Percentiles rank a stretch among this genome's conserved stretches.
Conservation (phyloP, 2,329 filamentous ascomycete species). For the Cordyceps cateniannulata region DNA sequence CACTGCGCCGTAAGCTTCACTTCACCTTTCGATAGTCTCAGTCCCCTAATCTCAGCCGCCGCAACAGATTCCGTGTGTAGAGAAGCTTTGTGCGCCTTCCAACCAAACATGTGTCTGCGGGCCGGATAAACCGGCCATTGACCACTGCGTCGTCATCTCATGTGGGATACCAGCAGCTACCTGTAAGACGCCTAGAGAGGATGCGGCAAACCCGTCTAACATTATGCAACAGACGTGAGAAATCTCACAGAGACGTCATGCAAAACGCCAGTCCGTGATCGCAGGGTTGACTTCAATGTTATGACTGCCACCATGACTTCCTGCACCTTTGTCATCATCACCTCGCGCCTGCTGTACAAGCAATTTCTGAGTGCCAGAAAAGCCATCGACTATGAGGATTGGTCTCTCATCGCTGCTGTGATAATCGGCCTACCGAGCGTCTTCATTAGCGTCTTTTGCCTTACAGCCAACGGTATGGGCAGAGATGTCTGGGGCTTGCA, state of each 20-base stretch:
- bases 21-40: too few relatives aligned
- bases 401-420: slow-evolving; percentile 23
- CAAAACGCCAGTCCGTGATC: slow-evolving; percentile 2
- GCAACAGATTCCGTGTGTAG: not conserved
- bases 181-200: not conserved
- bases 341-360: slow-evolving; percentile 30
- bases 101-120: not conserved
- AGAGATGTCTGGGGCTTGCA: slow-evolving; percentile 39
- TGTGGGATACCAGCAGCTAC: not conserved
- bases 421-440: slow-evolving; percentile 23
- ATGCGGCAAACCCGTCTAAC: not conserved
- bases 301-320: not conserved
- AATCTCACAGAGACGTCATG: slow-evolving; percentile 2
- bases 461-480: slow-evolving; percentile 32
- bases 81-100: not conserved
- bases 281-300: not conserved
- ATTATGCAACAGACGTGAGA: not conserved
- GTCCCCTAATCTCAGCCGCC: too few relatives aligned
- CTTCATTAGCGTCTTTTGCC: slow-evolving; percentile 23
- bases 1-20: too few relatives aligned
- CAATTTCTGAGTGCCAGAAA: slow-evolving; percentile 24
- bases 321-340: slow-evolving; percentile 24
- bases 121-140: not conserved
- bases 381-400: slow-evolving; percentile 30
- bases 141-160: not conserved